Evolutionary conservation across 2,329 filamentous ascomycete genomes (phyloP), one percentile per base, ranked within the genome.

Genomic region (Ilyonectria sp.): DNA sequence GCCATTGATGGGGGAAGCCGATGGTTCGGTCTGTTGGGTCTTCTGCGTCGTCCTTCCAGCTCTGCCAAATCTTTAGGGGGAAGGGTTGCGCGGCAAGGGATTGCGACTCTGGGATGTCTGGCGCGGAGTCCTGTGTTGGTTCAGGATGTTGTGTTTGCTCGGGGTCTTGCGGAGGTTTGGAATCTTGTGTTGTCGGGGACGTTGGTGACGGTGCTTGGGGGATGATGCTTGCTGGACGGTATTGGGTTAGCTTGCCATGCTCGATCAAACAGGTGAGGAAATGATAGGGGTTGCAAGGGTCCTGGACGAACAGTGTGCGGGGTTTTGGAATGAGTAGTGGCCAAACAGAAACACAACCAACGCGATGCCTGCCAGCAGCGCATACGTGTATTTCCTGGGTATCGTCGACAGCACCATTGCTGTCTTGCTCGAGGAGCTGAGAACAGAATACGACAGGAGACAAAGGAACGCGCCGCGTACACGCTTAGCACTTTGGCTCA

Each of bases 41-140:
- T 10, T 77, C 73, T 1, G 76, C 68, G 35, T 77, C 75, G 31
- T 78, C 74, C 60, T 75, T 75, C 77, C 75, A 79, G 43, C 74
- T 78, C 55, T 79, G 77, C 77, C 77, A 79, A 11, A 79, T 77
- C 63, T 79, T 79, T 13, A 52, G 46, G 44, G 72, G 72, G 26
- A 74, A 66, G 8, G 61, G 35, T 17, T 63, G 53, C 49, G 23
- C 2, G 6, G 47, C 37, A 23, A 31, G 33, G 31, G 17, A 11
- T 13, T 59, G 55, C 31, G 37, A 4, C 26, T 10, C 9, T 9
- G 46, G 19, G 8, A 19, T 21, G 11, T 47, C 11, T 5, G 44
- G 44, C 21, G 8, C 11, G 31, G 31, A 33, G 23, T 8, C 21
- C 6, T 49, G 46, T 17, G 23, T 49, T 15, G 3, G 23, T 17